These are phyloP conservation scores for Meripilus lineatus DNA, from an alignment of 1,284 basidiomycete species.

Conservation along the genomic window DNA sequence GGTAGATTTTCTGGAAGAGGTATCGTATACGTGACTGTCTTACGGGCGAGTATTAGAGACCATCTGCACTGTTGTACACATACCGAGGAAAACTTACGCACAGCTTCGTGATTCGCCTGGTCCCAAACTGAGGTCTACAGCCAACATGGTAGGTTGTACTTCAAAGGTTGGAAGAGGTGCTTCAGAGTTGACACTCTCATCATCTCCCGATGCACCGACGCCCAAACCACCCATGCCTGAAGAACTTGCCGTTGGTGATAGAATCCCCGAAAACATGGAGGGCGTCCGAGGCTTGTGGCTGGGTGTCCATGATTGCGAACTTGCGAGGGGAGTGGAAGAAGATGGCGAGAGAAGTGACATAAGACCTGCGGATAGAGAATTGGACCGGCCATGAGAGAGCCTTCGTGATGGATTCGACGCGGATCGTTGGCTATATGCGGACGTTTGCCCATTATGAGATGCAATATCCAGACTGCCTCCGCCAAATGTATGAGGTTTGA, in stretches of 20 bases:
- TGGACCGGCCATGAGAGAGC: constrained; percentile 40
- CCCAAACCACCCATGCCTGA: constrained; percentile 19
- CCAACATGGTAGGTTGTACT: constrained; percentile 79
- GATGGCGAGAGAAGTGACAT: constrained; percentile 43
- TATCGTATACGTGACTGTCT: constrained; percentile 73
- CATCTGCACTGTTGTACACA: constrained; percentile 6
- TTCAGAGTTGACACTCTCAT: constrained; percentile 53
- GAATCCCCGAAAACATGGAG: constrained; percentile 23
- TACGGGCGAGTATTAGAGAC: too few species aligned
- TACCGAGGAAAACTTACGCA: constrained; percentile 35
- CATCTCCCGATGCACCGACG: constrained; percentile 17
- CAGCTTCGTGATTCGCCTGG: constrained; percentile 83
- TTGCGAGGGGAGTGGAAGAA: constrained; percentile 12
- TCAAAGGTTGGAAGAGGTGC: constrained; percentile 75
- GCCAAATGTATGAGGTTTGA: constrained; percentile 51
- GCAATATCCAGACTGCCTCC: constrained; percentile 78
- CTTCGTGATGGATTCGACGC: constrained; percentile 31
- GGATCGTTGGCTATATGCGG: constrained; percentile 11
- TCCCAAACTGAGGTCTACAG: constrained; percentile 70
- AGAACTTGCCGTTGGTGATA: constrained; percentile 15
- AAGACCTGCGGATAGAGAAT: constrained; percentile 52
- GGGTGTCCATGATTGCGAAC: constrained; percentile 18
- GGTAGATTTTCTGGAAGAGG: constrained; percentile 77
- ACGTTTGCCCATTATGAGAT: constrained; percentile 26
- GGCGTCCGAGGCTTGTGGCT: constrained; percentile 24